Percentiles rank a stretch among this genome's conserved stretches.
Evolutionary conservation across 2,329 filamentous ascomycete genomes (phyloP).

Genomic region (Cladosporium velox): DNA sequence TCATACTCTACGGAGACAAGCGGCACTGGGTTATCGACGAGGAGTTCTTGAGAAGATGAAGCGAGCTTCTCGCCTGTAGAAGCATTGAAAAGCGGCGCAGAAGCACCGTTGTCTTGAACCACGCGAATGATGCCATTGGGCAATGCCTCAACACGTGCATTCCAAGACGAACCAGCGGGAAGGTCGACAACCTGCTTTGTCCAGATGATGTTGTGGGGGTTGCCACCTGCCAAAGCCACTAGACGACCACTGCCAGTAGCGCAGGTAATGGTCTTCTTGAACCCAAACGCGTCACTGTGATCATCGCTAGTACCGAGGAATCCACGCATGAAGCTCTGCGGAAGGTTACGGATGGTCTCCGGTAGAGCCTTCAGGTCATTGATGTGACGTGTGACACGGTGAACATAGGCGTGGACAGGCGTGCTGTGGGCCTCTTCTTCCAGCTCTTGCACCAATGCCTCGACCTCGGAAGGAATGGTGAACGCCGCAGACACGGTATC

Average conservation of each 20-base stretch:
- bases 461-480: conserved; percentile 66
- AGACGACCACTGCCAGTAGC: conserved; percentile 78
- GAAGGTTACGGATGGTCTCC: conserved; percentile 69
- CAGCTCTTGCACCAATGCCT: conserved; percentile 74
- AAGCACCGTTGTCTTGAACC: neutral
- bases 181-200: conserved; percentile 61
- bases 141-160: conserved; percentile 44
- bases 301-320: conserved; percentile 41
- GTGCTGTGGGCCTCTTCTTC: conserved; percentile 86
- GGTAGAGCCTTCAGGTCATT: conserved; percentile 77
- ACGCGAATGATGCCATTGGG: conserved; percentile 56
- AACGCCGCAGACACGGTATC: conserved; percentile 77
- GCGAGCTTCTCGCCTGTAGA: conserved; percentile 33
- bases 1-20: conserved; percentile 30
- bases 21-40: conserved; percentile 21
- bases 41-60: conserved; percentile 9
- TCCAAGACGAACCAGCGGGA: conserved; percentile 59
- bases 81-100: conserved; percentile 31
- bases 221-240: conserved; percentile 76
- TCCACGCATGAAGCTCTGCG: conserved; percentile 63
- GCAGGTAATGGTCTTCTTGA: conserved; percentile 80
- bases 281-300: conserved; percentile 75
- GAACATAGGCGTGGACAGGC: conserved; percentile 77
- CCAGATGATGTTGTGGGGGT: conserved; percentile 76
- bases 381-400: conserved; percentile 80